Evolutionary conservation across 2,329 filamentous ascomycete species (phyloP), one percentile per base, ranked within the genome.

Genomic region (Sporothrix pseudoabietina): DNA sequence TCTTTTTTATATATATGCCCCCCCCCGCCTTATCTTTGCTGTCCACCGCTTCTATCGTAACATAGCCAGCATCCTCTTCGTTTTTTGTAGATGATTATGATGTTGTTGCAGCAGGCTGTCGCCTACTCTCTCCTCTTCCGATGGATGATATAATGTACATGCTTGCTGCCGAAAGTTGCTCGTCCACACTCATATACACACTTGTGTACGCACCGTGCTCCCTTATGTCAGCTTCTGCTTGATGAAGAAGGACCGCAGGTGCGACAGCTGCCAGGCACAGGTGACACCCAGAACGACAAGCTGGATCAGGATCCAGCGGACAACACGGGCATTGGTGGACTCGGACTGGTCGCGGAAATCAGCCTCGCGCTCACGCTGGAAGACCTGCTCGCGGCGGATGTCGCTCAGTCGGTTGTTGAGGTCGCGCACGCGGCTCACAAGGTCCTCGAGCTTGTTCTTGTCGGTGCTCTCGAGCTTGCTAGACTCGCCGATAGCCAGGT

Each of bases 311-410:
- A 96, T 95, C 95, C 96, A 99, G 78, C 94, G 91, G 69, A 98
- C 90, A 76, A 98, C 95, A 79, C 95, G 92, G 72, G 90, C 86
- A 83, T 99, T 99, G 77, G 95, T 98, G 57, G 89, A 87, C 83
- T 99, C 96, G 78, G 94, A 98, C 83, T 98, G 96, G 83, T 99
- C 96, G 84, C 96, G 90, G 87, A 99, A 99, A 82, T 98, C 94
- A 78, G 94, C 94, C 82, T 99, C 96, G 77, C 96, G 93, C 87
- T 98, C 96, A 80, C 94, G 87, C 83, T 99, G 96, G 85, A 98
- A 98, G 73, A 98, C 90, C 87, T 99, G 96, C 85, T 99, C 96
- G 79, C 94, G 87, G 79, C 93, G 88, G 75, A 99, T 94, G 82
- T 98, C 96, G 80, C 92, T 89, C 81, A 99, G 83, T 75, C 96